A percentile compares a stretch with the other conserved stretches of the same genome.
Conservation (phyloP, 441 rosid species). For the California macrophylla region DNA sequence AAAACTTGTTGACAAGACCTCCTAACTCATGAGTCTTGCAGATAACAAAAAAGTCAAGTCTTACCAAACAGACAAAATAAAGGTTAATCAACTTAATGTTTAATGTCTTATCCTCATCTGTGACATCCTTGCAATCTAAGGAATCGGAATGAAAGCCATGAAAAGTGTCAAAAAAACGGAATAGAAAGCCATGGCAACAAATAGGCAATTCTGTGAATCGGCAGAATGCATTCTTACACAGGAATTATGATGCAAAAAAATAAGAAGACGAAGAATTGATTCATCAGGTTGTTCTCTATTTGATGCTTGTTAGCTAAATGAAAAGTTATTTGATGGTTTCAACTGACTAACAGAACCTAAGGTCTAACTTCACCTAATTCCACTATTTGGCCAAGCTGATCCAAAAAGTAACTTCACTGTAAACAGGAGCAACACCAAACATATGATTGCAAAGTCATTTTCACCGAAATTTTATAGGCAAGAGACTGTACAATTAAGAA, state of each 20-base stretch:
- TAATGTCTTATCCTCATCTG: not conserved
- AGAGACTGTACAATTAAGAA: not conserved
- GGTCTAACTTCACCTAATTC: not conserved
- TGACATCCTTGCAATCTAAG: not conserved
- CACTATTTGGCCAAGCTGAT: not conserved
- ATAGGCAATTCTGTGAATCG: not conserved
- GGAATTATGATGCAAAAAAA: not conserved
- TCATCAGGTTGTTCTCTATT: conserved; percentile 5
- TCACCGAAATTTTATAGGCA: not conserved
- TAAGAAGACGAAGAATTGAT: not conserved
- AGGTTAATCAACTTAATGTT: not conserved
- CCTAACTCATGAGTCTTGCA: not conserved
- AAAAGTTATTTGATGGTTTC: not conserved
- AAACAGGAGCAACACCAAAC: not conserved
- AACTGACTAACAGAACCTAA: not conserved
- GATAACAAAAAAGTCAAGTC: not conserved
- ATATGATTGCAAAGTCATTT: not conserved
- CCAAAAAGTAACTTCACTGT: not conserved
- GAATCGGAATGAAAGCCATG: not conserved
- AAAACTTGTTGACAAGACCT: not conserved
- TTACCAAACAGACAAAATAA: not conserved
- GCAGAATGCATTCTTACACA: not conserved
- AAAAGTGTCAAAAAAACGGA: not conserved
- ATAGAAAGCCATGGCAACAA: not conserved
- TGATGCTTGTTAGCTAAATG: not conserved